These are phyloP conservation scores for Xylaria castorea DNA, from an alignment of 495 filamentous ascomycete genomes.

Conservation along the genomic window DNA sequence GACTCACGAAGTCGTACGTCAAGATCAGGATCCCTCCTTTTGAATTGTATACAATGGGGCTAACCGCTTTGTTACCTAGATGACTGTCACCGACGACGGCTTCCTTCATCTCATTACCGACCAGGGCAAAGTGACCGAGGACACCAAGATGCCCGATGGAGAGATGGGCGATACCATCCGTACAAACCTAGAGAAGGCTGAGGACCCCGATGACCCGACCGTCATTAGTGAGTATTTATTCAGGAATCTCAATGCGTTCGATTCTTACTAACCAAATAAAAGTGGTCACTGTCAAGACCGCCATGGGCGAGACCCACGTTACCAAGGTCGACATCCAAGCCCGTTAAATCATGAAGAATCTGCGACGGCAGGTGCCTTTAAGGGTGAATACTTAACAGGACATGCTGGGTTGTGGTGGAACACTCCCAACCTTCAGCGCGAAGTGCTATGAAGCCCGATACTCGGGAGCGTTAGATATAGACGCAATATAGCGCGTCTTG, in stretches of 20 bases:
- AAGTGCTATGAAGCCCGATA: constrained; percentile 6
- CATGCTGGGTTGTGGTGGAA: constrained; percentile 12
- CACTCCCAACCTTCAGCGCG: neutral
- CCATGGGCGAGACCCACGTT: constrained; percentile 94
- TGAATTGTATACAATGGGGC: constrained; percentile 4
- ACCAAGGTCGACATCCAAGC: constrained; percentile 75
- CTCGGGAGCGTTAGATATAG: constrained; percentile 20
- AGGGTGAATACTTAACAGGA: constrained; percentile 9
- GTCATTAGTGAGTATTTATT: constrained; percentile 76
- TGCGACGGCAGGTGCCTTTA: neutral
- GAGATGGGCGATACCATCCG: constrained; percentile 75
- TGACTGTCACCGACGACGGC: constrained; percentile 87
- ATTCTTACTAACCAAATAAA: constrained; percentile 35
- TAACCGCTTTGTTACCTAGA: constrained; percentile 54
- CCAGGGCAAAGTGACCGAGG: constrained; percentile 84
- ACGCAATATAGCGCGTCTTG: constrained; percentile 24
- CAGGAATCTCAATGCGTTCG: constrained; percentile 3
- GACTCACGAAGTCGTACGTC: constrained; percentile 92
- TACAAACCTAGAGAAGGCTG: constrained; percentile 8
- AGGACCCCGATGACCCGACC: constrained; percentile 64
- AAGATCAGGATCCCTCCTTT: neutral
- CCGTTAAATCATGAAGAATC: constrained; percentile 9
- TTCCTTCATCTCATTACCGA: constrained; percentile 89
- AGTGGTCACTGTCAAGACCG: constrained; percentile 90
- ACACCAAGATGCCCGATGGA: constrained; percentile 91